phyloP scores from a whole-genome alignment of 2,329 filamentous ascomycete genomes.

The Penicillium palitans region DNA sequence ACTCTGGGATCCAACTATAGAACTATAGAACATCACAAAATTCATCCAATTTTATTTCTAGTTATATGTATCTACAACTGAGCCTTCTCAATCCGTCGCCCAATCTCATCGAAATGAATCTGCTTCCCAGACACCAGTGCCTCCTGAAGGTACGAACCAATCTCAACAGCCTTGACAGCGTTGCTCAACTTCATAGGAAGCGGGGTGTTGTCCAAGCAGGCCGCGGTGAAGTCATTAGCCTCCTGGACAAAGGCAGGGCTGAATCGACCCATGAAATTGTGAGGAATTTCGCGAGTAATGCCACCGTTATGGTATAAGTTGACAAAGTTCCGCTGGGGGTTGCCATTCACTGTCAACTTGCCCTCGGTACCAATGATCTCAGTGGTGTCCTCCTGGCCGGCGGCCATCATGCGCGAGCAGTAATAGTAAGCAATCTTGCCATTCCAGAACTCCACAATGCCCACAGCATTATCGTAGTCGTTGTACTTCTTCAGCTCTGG shows the following conservation, averaged over 20 bases:
- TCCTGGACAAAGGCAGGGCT: slow-evolving; percentile 64
- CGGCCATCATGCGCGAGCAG: slow-evolving; percentile 21
- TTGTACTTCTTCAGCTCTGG: too few relatives aligned
- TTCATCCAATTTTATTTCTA: not conserved
- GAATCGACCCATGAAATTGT: slow-evolving; percentile 64
- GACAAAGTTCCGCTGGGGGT: slow-evolving; percentile 57
- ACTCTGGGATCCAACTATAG: not conserved
- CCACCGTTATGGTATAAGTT: slow-evolving; percentile 56
- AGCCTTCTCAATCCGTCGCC: slow-evolving; percentile 46
- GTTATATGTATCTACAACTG: slow-evolving; percentile 2
- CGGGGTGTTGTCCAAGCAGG: slow-evolving; percentile 56
- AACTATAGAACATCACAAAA: too few relatives aligned
- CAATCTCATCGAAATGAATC: slow-evolving; percentile 59
- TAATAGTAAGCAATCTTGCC: slow-evolving; percentile 66
- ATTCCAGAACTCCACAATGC: slow-evolving; percentile 64
- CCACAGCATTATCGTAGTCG: slow-evolving; percentile 59
- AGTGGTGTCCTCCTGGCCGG: slow-evolving; percentile 36
- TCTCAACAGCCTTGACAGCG: slow-evolving; percentile 59
- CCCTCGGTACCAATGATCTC: slow-evolving; percentile 67
- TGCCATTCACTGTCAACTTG: slow-evolving; percentile 62
- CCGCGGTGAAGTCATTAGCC: slow-evolving; percentile 62
- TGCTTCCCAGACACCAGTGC: slow-evolving; percentile 55
- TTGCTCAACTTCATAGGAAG: slow-evolving; percentile 59
- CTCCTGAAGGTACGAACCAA: slow-evolving; percentile 60
- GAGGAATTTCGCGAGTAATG: slow-evolving; percentile 60